A percentile compares a stretch with the other conserved stretches of the same genome.
Evolutionary conservation across 805 yeast genomes (phyloP).

Genomic region (Yarrowia bubula): DNA sequence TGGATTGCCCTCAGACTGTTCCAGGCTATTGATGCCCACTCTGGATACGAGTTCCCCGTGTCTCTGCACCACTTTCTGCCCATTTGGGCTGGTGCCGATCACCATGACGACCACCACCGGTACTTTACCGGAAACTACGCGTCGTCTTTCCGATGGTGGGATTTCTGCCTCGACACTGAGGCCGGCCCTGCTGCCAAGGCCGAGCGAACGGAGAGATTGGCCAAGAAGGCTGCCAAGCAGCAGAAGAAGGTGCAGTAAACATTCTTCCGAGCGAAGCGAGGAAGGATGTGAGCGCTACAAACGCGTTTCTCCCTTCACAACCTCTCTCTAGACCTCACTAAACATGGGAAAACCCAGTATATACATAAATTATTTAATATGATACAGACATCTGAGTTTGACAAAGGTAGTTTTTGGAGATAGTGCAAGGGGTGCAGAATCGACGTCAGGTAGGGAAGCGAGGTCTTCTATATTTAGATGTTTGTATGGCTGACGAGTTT

Average conservation of each 20-base stretch:
- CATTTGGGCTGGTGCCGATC: conserved; percentile 98
- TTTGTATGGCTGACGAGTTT: too few relatives aligned
- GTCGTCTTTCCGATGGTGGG: conserved; percentile 96
- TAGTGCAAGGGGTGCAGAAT: too few relatives aligned
- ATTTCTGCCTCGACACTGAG: conserved; percentile 71
- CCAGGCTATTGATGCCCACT: conserved; percentile 97
- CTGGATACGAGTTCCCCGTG: conserved; percentile 98
- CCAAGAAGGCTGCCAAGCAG: conserved; percentile 18
- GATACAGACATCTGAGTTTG: neutral
- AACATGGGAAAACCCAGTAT: neutral
- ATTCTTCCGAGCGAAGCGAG: neutral
- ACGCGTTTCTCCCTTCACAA: too few relatives aligned
- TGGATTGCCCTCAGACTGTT: conserved; percentile 88
- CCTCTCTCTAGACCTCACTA: too few relatives aligned
- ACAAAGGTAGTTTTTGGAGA: too few relatives aligned
- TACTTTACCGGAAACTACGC: conserved; percentile 95
- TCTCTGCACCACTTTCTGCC: conserved; percentile 89
- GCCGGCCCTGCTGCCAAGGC: conserved; percentile 26
- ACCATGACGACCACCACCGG: conserved; percentile 96
- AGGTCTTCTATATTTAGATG: too few relatives aligned
- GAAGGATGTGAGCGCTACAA: neutral
- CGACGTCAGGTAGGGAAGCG: too few relatives aligned
- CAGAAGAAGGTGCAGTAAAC: conserved; percentile 2
- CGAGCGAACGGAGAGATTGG: neutral
- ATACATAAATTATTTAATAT: conserved; percentile 11